A percentile compares a stretch with the other conserved stretches of the same genome.
Evolutionary conservation across 2,329 filamentous ascomycete genomes (phyloP).

Genomic region (Xylariaceae sp.): DNA sequence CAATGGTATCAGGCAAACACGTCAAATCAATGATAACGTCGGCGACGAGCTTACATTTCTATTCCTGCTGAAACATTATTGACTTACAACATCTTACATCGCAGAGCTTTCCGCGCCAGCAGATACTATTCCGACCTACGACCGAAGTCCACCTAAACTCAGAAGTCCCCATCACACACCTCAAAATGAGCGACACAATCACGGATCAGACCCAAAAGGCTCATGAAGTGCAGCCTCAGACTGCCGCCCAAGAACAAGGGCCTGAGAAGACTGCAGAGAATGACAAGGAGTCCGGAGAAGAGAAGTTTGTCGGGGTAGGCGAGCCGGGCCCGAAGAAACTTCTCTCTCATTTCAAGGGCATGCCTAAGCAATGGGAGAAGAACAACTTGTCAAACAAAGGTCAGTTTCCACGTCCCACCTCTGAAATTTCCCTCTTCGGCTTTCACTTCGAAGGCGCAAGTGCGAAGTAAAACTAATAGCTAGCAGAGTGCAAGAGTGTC

Average conservation of each 20-base stretch:
- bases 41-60: no score
- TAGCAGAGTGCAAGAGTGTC: no score
- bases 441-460: no score
- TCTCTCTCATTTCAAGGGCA: conserved; percentile 26
- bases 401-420: no score
- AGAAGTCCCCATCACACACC: background rate
- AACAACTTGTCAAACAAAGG: conserved; percentile 11
- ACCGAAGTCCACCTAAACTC: background rate
- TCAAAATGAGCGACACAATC: conserved; percentile 8
- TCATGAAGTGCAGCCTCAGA: conserved; percentile 5
- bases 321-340: conserved; percentile 17
- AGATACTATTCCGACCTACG: background rate
- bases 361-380: conserved; percentile 31
- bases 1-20: no score
- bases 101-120: background rate
- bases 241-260: background rate
- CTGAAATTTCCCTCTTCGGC: no score
- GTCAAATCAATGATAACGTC: no score
- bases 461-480: no score
- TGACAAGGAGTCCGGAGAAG: background rate
- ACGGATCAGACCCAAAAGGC: conserved; percentile 3
- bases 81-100: no score
- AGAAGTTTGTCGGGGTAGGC: conserved; percentile 9
- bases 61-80: no score
- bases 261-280: conserved; percentile 3